phyloP scores from a whole-genome alignment of 805 yeast species.

The Brettanomyces anomalus region DNA sequence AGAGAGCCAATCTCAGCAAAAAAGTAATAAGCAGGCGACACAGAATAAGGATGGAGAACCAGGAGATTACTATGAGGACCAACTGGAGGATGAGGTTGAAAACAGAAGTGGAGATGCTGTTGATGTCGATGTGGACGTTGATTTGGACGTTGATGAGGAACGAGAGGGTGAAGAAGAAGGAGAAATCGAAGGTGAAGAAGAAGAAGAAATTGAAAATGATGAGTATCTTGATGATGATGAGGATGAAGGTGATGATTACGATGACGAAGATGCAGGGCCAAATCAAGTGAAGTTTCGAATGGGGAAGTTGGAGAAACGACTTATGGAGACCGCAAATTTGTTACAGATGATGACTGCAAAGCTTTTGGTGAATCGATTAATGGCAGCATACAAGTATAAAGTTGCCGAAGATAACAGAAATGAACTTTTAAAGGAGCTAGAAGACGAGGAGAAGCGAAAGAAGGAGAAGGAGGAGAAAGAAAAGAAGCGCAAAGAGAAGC shows the following conservation, averaged over 20 bases:
- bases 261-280: constrained; percentile 38
- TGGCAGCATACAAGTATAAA: constrained; percentile 70
- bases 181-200: constrained; percentile 7
- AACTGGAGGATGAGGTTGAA: too few relatives aligned
- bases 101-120: neutral
- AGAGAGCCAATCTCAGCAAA: too few relatives aligned
- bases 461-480: constrained; percentile 61
- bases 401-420: constrained; percentile 67
- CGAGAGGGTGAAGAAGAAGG: constrained; percentile 17
- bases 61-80: too few relatives aligned
- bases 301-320: constrained; percentile 43
- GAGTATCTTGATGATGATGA: constrained; percentile 16
- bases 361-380: constrained; percentile 62
- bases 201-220: constrained; percentile 11
- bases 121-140: constrained; percentile 16
- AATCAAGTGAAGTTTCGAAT: too few relatives aligned
- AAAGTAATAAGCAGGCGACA: too few relatives aligned
- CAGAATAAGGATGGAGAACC: too few relatives aligned
- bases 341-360: constrained; percentile 74
- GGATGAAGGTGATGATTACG: constrained; percentile 30
- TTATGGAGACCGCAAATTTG: constrained; percentile 73
- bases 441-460: constrained; percentile 57
- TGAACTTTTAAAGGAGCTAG: constrained; percentile 57
- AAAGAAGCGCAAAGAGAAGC: constrained; percentile 55
- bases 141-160: constrained; percentile 11